Base-by-base conservation (phyloP, 805 yeast species). In the Sugiyamaella chiloensis region DNA sequence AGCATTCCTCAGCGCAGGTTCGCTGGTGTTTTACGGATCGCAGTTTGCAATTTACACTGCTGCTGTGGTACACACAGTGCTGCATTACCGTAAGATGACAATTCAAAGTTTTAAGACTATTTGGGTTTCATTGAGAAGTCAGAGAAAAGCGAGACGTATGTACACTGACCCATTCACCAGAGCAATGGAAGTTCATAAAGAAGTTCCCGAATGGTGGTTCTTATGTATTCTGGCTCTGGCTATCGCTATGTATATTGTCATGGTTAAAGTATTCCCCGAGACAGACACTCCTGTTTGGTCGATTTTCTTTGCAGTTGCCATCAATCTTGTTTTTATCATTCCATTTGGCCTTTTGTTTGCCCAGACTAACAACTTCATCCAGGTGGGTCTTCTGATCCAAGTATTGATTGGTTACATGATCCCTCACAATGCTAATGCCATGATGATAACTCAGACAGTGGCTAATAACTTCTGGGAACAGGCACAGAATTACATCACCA, bases 341-440 rank as follows among this genome's bases (percentile, higher is more conserved):
- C 89, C 89, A 17, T 68, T 81, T 29, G 80, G 84, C 6, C 68
- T 83, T 7, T 70, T 83, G 40, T 75, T 75, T 17, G 80, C 87
- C 2, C 74, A 76, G 24, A 81, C 88, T 0, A 81, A 81, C 64
- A 72, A 65, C 47, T 58, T 72, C 2, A 71, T 81, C 51, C 80
- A 81, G 14, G 66, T 83, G 53, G 79, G 79, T 57, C 84, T 81
- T 2, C 64, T 83, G 46, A 76, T 80, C 4, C 86, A 83, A 58
- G 66, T 83, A 47, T 70, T 83, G 43, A 76, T 80, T 36, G 88
- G 87, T 1, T 81, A 80, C 58, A 75, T 81, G 45, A 68, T 79
- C 11, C 87, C 86, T 3, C 85, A 80, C 7, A 69, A 71, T 68
- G 52, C 51, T 19, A 50, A 47, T 11, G 57, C 57, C 4, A 34